Percentiles rank a stretch among this genome's conserved stretches.
These are phyloP conservation scores for Pharus latifolius DNA, from an alignment of 176 grass and related monocot species.

Conservation along the genomic window DNA sequence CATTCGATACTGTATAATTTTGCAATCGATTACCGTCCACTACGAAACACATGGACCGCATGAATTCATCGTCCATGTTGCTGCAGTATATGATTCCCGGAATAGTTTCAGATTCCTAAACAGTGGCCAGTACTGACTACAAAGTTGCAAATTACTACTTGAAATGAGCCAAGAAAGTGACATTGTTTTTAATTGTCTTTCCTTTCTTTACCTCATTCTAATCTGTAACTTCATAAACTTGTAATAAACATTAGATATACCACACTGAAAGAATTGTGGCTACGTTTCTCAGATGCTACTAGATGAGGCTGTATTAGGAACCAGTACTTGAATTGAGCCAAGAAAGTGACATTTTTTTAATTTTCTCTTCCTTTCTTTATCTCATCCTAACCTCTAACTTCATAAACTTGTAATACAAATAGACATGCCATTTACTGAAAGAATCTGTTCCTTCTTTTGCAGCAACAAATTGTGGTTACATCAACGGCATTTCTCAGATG, in stretches of 20 bases:
- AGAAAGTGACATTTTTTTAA: too few species aligned
- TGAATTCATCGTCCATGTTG: constrained; percentile 12
- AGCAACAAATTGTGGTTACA: too few species aligned
- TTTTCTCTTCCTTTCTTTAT: too few species aligned
- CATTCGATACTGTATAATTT: not conserved
- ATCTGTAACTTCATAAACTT: too few species aligned
- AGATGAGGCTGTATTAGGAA: too few species aligned
- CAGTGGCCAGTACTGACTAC: constrained; percentile 3
- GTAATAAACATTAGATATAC: not conserved
- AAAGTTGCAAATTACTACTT: constrained; percentile 5
- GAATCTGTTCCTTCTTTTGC: too few species aligned
- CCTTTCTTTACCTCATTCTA: constrained; percentile 7
- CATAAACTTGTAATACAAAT: too few species aligned
- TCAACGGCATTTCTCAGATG: too few species aligned
- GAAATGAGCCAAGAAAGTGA: not conserved
- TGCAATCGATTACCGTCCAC: not conserved
- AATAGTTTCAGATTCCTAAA: constrained; percentile 16
- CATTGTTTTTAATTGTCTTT: not conserved
- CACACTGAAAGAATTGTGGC: constrained; percentile 9
- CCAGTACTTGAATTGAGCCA: too few species aligned
- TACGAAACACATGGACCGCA: constrained; percentile 9
- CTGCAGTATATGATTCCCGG: constrained; percentile 33
- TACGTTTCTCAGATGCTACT: too few species aligned
- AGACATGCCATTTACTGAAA: too few species aligned
- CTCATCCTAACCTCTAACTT: too few species aligned